Evolutionary conservation across 139 green algal genomes (phyloP).

Genomic region (Closterium sp.): DNA sequence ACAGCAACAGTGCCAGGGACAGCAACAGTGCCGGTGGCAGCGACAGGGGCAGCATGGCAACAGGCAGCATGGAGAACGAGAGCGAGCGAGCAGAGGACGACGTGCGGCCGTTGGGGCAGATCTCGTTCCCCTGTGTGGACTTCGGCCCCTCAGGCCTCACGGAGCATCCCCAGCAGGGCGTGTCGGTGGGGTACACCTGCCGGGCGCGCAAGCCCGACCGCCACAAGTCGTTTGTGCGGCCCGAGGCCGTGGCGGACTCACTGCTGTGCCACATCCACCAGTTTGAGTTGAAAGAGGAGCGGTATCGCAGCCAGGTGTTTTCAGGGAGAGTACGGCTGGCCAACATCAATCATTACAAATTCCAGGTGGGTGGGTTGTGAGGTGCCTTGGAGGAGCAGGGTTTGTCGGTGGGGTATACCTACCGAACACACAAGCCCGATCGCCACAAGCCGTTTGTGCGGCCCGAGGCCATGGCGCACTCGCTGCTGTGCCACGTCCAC

Average conservation of each 20-base stretch:
- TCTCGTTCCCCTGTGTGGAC: conserved; percentile 8
- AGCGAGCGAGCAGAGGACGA: background rate
- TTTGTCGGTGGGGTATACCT: too few relatives aligned
- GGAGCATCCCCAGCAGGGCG: background rate
- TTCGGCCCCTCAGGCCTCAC: conserved; percentile 22
- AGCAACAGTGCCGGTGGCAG: background rate
- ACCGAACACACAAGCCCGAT: too few relatives aligned
- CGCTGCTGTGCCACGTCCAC: background rate
- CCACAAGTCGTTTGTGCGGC: conserved; percentile 26
- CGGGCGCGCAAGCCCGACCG: background rate
- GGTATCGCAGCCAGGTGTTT: background rate
- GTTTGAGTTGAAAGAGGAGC: conserved; percentile 9
- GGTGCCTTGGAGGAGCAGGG: too few relatives aligned
- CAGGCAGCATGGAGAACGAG: background rate
- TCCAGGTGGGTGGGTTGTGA: background rate
- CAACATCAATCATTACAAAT: conserved; percentile 41
- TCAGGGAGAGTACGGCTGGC: background rate
- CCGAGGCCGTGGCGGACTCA: background rate
- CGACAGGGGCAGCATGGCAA: background rate
- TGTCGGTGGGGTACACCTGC: conserved; percentile 26
- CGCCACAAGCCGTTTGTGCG: too few relatives aligned
- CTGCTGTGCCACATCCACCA: background rate
- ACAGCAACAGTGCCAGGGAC: background rate
- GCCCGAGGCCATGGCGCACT: too few relatives aligned
- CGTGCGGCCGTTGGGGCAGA: background rate